Evolutionary conservation across 495 filamentous ascomycete genomes (phyloP), one percentile per base, ranked within the genome.

Genomic region (Hypoxylon rickii): DNA sequence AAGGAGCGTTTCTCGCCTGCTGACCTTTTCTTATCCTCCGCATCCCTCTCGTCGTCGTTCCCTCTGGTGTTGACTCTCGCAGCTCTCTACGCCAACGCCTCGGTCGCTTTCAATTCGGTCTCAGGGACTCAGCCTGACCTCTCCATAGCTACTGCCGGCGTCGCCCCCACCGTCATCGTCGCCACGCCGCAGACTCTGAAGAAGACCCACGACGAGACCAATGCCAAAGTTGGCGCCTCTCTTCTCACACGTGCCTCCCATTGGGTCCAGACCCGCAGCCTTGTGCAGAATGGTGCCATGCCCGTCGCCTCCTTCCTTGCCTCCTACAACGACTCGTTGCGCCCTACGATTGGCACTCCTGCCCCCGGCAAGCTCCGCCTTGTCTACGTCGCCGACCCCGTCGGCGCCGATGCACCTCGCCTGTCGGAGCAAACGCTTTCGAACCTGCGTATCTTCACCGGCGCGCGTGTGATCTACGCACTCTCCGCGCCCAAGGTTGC

Each of bases 21-120:
- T 2, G 94, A 99, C 64, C 74, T 96, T 19, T 90, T 99, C 67
- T 81, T 97, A n/a, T 87, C 93, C 0, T 90, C 89, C 32, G 90
- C 93, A 55, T 86, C 88, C 2, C 84, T 97, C 17, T 86, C 86
- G 1, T 79, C 85, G 38, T 84, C 86, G 0, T 95, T 96, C 70
- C 80, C 90, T 1, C 81, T 97, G 12, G 82, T 85, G 39, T 80
- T 92, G 42, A 89, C 91, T 12, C 79, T 97, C 53, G 85, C 86
- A 17, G 92, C 93, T 0, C 81, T 99, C 3, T 92, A 81, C 70
- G 87, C 83, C 17, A 91, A 93, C 63, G 81, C 90, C 29, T 91
- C 91, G 0, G 77, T 97, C 15, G 94, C 92, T 19, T 81, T 99
- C 55, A 97, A 89, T 66, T 91, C 91, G 1, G 90, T 94, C 16